A percentile compares a stretch with the other conserved stretches of the same genome.
Evolutionary conservation across 192 early-diverging fungal species (phyloP).

Genomic region (Spinellus fusiger): DNA sequence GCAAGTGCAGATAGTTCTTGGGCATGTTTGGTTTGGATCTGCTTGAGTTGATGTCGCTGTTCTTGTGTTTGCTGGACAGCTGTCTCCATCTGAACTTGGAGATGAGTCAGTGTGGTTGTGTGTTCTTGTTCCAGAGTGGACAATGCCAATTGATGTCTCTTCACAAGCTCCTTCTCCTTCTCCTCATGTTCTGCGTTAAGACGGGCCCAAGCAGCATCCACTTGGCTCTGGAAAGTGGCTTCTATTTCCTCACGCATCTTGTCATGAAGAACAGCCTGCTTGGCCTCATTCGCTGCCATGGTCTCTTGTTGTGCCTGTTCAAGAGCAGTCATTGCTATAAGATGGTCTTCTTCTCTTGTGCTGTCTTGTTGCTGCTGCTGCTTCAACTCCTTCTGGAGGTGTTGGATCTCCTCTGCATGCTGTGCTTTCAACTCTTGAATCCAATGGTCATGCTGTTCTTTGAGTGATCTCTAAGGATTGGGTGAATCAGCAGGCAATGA

Average conservation of each 20-base stretch:
- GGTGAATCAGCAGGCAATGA: no score
- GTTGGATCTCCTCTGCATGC: background rate
- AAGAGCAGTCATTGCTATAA: background rate
- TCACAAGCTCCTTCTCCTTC: background rate
- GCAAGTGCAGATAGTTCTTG: no score
- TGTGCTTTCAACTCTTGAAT: background rate
- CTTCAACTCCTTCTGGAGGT: background rate
- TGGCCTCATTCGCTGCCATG: background rate
- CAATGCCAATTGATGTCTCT: background rate
- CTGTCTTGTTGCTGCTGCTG: background rate
- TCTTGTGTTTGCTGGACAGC: background rate
- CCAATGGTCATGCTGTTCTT: background rate
- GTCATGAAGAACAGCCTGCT: background rate
- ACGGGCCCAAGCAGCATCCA: background rate
- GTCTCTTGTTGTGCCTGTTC: background rate
- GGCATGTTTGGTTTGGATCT: no score
- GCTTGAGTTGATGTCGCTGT: background rate
- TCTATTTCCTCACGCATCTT: background rate
- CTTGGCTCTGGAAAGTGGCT: background rate
- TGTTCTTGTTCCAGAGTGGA: background rate
- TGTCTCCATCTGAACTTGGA: background rate
- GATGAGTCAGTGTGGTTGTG: background rate
- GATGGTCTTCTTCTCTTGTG: background rate
- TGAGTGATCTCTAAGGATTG: no score
- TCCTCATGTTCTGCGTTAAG: background rate